Percentiles rank a stretch among this genome's conserved stretches.
These are phyloP conservation scores for Aschersonia sp. DNA, from an alignment of 2,329 filamentous ascomycete genomes.

Conservation along the genomic window DNA sequence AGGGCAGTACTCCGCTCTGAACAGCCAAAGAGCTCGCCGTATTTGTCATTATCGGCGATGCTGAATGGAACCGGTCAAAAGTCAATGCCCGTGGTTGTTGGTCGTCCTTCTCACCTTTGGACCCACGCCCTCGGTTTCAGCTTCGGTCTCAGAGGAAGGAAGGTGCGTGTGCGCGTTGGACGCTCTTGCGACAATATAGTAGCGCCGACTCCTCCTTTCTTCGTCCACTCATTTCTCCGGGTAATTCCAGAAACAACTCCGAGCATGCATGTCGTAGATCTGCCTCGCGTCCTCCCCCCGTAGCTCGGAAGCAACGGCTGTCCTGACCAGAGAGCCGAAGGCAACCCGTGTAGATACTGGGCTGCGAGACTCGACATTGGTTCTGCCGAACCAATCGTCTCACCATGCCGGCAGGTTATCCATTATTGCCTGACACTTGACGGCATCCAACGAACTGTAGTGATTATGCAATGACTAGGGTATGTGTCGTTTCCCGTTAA, in stretches of 20 bases:
- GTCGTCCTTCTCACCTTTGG: background rate
- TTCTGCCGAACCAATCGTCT: background rate
- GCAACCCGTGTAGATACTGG: background rate
- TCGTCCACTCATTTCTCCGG: background rate
- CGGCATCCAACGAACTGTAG: background rate
- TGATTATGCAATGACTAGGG: background rate
- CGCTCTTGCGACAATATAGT: background rate
- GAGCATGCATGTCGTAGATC: background rate
- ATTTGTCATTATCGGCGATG: background rate
- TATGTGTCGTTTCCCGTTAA: background rate
- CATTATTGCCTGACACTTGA: background rate
- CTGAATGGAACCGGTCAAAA: no score
- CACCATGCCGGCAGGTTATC: background rate
- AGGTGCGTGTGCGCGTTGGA: background rate
- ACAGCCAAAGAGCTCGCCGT: background rate
- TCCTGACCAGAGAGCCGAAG: background rate
- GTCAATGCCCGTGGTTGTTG: background rate
- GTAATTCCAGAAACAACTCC: background rate
- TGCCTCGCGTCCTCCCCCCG: background rate
- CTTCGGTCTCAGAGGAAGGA: background rate
- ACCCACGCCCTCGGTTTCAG: background rate
- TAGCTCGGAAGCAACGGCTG: background rate
- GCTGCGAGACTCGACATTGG: background rate
- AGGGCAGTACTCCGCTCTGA: background rate
- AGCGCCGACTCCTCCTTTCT: background rate